These are phyloP conservation scores for Colletotrichum sojae DNA, from an alignment of 2,329 filamentous ascomycete species.

Conservation along the genomic window DNA sequence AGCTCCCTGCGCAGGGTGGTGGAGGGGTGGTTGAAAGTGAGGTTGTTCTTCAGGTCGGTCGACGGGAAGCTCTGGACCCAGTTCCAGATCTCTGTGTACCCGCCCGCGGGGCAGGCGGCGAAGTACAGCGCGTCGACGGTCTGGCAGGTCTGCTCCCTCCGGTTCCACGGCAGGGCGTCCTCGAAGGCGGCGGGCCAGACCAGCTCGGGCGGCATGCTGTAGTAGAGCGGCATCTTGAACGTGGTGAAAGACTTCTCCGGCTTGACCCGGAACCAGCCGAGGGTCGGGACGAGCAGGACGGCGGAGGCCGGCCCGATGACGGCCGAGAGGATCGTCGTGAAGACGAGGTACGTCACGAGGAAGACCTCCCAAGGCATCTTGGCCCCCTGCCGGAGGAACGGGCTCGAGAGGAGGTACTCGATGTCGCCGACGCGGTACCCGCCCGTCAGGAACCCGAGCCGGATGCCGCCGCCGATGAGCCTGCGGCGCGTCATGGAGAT, in stretches of 20 bases:
- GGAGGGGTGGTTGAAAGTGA: background rate
- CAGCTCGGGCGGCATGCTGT: background rate
- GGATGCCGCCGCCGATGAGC: conserved; percentile 22
- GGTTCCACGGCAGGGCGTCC: background rate
- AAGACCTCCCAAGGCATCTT: conserved; percentile 10
- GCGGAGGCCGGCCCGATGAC: conserved; percentile 35
- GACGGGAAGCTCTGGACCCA: conserved; percentile 1
- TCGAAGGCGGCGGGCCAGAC: background rate
- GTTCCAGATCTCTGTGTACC: conserved; percentile 5
- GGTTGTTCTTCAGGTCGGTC: conserved; percentile 2
- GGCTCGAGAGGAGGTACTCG: conserved; percentile 19
- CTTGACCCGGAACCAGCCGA: conserved; percentile 3
- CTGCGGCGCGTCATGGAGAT: conserved; percentile 16
- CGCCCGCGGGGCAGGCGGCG: background rate
- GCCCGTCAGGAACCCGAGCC: conserved; percentile 32
- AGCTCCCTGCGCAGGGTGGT: background rate
- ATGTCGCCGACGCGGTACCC: conserved; percentile 35
- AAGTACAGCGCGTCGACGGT: conserved; percentile 4
- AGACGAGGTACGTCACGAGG: conserved; percentile 1
- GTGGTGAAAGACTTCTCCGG: conserved; percentile 1
- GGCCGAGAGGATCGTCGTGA: conserved; percentile 29
- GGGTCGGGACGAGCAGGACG: conserved; percentile 34
- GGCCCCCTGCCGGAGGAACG: conserved; percentile 18
- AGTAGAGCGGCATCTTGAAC: background rate
- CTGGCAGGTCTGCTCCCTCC: background rate